Base-by-base conservation (phyloP, 139 green algal genomes). In the Chlorella sp. region DNA sequence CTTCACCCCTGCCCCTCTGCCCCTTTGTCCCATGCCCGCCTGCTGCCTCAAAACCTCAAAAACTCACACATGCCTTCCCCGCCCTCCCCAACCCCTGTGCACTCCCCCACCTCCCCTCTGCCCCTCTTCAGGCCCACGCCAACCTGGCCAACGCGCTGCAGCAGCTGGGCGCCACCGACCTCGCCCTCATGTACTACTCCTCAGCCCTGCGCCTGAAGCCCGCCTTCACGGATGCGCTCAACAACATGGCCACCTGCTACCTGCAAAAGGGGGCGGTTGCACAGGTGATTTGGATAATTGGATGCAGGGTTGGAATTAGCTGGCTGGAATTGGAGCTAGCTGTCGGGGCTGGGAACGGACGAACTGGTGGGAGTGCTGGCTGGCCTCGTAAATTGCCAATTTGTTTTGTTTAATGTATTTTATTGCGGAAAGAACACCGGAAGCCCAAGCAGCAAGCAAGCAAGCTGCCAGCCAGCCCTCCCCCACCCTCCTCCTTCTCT, bases 131-230 rank as follows among this genome's bases (percentile, higher is more conserved):
- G 88, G 94, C 94, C 1, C 91, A 95, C 86, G 91, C 95, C 53
- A 97, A 97, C 75, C 86, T 98, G 71, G 96, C 93, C 40, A 97
- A 97, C 86, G 94, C 94, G 26, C 91, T 98, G 90, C 95, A 97
- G 90, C 95, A 97, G 92, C 91, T 95, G 15, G 95, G 96, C 32
- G 92, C 95, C 71, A 89, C 95, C 9, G 96, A 98, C 92, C 95
- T 97, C 89, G 96, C 96, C 0, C 94, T 98, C 34, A 91, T 96
- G 0, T 98, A 98, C 88, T 98, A 98, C 83, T 92, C 95, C 91
- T 95, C 92, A 28, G 96, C 96, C 0, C 90, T 98, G 84, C 92
- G 93, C 14, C 90, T 98, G 37, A 95, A 96, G 89, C 95, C 95
- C 22, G 89, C 76, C 85, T 97, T 97, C 91, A 95, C 94, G 30